A percentile compares a stretch with the other conserved stretches of the same genome.
phyloP scores from a whole-genome alignment of 257 asterid species.

The Solanum ossicruentum region DNA sequence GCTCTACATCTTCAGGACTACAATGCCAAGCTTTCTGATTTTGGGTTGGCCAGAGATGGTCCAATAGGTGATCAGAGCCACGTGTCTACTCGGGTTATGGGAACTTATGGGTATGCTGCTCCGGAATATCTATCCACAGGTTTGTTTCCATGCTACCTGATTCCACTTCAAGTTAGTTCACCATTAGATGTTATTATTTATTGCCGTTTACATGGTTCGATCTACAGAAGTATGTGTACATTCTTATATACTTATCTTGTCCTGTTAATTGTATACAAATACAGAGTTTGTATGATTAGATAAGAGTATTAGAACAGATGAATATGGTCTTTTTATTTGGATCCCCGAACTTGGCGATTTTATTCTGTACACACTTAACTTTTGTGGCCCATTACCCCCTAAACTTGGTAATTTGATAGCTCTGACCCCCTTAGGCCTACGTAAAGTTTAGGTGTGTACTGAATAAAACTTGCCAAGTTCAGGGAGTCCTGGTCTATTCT shows the following conservation, averaged over 20 bases:
- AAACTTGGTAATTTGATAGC: no score
- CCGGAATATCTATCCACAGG: constrained; percentile 66
- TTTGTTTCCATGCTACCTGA: not conserved
- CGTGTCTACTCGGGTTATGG: constrained; percentile 63
- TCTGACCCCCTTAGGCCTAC: no score
- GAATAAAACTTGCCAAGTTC: no score
- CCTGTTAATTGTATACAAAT: not conserved
- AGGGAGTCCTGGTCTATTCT: no score
- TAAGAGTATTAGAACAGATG: not conserved
- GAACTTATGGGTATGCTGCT: constrained; percentile 64
- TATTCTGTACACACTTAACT: no score
- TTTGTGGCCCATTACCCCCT: no score
- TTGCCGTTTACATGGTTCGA: not conserved
- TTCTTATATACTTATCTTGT: not conserved
- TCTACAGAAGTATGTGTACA: not conserved
- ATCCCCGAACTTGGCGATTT: no score
- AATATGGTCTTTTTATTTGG: not conserved
- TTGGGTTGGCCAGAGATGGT: constrained; percentile 72
- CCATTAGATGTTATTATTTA: not conserved
- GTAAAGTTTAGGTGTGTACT: no score
- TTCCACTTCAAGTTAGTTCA: not conserved
- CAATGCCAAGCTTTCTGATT: constrained; percentile 66
- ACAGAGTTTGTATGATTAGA: not conserved
- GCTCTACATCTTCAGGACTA: constrained; percentile 29
- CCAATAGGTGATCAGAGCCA: constrained; percentile 65